Conservation (phyloP, 2,329 filamentous ascomycete species). For the Gyromitra esculenta region DNA sequence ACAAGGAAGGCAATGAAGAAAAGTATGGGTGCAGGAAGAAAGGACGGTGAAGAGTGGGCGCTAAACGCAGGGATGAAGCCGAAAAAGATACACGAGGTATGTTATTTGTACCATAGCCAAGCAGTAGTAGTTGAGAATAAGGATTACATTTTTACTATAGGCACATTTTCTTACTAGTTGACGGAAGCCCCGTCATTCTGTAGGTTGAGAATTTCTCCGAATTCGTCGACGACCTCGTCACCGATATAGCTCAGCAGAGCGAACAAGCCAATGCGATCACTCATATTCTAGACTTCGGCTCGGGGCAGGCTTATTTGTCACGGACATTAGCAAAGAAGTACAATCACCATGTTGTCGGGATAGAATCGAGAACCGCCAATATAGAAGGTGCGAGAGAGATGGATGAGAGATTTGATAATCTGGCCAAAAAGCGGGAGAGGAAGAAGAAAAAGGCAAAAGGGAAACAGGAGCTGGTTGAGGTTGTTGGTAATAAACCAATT, state of each 20-base stretch:
- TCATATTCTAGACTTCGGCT: slow-evolving; percentile 94
- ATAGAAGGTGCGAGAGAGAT: slow-evolving; percentile 84
- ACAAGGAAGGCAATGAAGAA: slow-evolving; percentile 37
- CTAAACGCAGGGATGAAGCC: slow-evolving; percentile 84
- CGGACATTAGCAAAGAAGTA: slow-evolving; percentile 88
- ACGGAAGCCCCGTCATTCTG: slow-evolving; percentile 21
- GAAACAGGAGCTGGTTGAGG: not conserved
- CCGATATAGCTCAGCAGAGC: slow-evolving; percentile 62
- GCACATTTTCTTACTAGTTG: slow-evolving; percentile 27
- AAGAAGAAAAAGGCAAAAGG: slow-evolving; percentile 56
- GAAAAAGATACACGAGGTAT: slow-evolving; percentile 95
- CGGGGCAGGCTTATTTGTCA: slow-evolving; percentile 95
- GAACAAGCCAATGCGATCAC: slow-evolving; percentile 66
- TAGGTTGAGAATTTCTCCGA: slow-evolving; percentile 76
- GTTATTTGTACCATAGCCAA: slow-evolving; percentile 34
- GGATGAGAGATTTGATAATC: slow-evolving; percentile 82
- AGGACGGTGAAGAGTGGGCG: slow-evolving; percentile 65
- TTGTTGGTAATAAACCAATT: not conserved
- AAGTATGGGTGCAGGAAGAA: slow-evolving; percentile 73
- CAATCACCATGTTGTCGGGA: slow-evolving; percentile 78
- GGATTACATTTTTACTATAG: not conserved
- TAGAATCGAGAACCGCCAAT: slow-evolving; percentile 87
- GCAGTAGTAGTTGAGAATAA: not conserved
- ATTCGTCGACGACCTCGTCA: slow-evolving; percentile 77
- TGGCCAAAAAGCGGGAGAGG: slow-evolving; percentile 62